phyloP scores from a whole-genome alignment of 768 basidiomycete species.

The Termitomyces sp. region DNA sequence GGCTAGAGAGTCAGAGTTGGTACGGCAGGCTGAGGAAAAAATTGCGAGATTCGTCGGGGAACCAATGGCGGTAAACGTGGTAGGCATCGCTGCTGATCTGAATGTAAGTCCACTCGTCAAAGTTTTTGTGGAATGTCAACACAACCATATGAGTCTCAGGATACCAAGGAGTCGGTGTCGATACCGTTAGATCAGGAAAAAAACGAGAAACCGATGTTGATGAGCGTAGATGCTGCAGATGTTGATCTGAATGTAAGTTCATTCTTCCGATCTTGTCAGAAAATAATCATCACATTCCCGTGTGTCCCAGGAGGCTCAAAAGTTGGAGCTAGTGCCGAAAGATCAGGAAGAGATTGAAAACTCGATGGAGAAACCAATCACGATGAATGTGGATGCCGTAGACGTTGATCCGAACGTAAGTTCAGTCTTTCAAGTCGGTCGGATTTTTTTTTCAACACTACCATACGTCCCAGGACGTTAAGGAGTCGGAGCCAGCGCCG shows the following conservation, averaged over 20 bases:
- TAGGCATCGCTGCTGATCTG: background rate
- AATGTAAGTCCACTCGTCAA: background rate
- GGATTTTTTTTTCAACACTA: background rate
- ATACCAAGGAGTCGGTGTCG: background rate
- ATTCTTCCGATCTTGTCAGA: background rate
- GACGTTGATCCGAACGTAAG: background rate
- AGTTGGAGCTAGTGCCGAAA: background rate
- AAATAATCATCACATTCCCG: background rate
- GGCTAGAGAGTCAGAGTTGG: too few relatives aligned
- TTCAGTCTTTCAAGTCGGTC: background rate
- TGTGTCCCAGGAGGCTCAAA: background rate
- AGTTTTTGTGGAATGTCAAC: background rate
- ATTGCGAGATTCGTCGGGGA: background rate
- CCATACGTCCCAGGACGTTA: background rate
- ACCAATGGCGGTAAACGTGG: conserved; percentile 5
- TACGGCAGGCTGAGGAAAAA: background rate
- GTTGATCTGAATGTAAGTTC: conserved; percentile 11
- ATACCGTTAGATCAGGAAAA: background rate
- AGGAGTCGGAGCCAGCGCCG: too few relatives aligned
- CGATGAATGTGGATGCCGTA: conserved; percentile 4
- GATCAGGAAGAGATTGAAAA: background rate
- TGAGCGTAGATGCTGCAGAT: conserved; percentile 12
- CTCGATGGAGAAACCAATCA: background rate
- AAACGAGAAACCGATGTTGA: background rate
- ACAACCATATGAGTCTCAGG: background rate